phyloP scores from a whole-genome alignment of 73 alveolate genomes.

The Symbiodinium pilosum region DNA sequence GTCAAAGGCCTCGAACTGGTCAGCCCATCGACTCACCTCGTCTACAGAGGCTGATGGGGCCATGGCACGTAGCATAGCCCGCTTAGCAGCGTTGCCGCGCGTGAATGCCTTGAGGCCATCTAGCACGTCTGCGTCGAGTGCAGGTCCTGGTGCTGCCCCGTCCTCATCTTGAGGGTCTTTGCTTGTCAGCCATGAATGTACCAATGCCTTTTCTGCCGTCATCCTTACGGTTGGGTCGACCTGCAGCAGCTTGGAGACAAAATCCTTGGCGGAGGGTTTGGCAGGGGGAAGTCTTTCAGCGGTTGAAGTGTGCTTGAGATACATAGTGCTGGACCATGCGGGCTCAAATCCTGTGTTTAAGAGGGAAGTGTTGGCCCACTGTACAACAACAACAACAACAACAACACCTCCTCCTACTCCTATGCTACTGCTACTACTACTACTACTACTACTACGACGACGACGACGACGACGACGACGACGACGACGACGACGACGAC shows the following conservation, averaged over 20 bases:
- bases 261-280: neutral
- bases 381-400: no score
- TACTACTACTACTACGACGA: no score
- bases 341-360: neutral
- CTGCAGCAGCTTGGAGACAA: constrained; percentile 9
- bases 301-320: neutral
- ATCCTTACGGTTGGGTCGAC: constrained; percentile 39
- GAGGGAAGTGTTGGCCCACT: neutral
- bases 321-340: neutral
- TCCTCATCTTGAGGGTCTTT: neutral
- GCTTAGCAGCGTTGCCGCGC: constrained; percentile 49
- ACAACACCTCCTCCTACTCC: no score
- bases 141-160: neutral
- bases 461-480: no score
- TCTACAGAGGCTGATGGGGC: constrained; percentile 80
- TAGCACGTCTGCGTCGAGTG: constrained; percentile 24
- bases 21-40: constrained; percentile 66
- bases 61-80: constrained; percentile 45
- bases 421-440: no score
- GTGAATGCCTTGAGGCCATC: constrained; percentile 57
- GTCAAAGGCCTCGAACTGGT: constrained; percentile 71
- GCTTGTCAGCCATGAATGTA: constrained; percentile 53
- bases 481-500: no score
- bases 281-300: neutral
- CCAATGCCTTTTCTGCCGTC: constrained; percentile 57